These are phyloP conservation scores for Phytopythium cucurbitacearum DNA, from an alignment of 352 stramenopile species.

Conservation along the genomic window DNA sequence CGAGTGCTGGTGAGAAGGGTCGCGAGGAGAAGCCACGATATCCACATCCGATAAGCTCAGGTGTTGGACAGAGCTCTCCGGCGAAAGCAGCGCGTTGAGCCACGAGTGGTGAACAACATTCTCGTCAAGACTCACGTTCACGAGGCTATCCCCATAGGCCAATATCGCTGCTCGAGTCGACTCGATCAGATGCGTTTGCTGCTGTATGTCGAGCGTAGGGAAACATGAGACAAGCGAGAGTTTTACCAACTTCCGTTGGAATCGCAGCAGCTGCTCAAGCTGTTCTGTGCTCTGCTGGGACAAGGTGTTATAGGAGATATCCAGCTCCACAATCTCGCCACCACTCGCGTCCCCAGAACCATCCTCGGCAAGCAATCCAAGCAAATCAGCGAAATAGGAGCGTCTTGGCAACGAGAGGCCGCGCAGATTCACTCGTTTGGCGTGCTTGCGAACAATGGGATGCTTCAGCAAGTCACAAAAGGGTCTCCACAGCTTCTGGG, in stretches of 20 bases:
- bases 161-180: conserved; percentile 28
- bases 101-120: conserved; percentile 50
- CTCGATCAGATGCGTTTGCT: conserved; percentile 9
- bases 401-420: conserved; percentile 44
- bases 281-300: conserved; percentile 26
- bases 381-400: conserved; percentile 34
- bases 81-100: conserved; percentile 53
- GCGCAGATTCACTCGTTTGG: conserved; percentile 37
- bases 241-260: conserved; percentile 26
- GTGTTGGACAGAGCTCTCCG: conserved; percentile 38
- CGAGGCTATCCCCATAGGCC: conserved; percentile 31
- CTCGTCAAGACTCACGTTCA: conserved; percentile 46
- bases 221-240: conserved; percentile 64
- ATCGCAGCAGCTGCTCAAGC: conserved; percentile 34
- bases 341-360: not conserved
- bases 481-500: conserved; percentile 37
- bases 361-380: conserved; percentile 22
- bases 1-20: conserved; percentile 7
- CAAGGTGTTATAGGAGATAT: conserved; percentile 74
- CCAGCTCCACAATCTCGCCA: conserved; percentile 32
- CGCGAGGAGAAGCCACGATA: conserved; percentile 16
- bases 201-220: conserved; percentile 5
- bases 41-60: conserved; percentile 30
- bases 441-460: conserved; percentile 21
- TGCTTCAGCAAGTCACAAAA: conserved; percentile 42